Conservation (phyloP, 768 basidiomycete species). For the Mycena pura region DNA sequence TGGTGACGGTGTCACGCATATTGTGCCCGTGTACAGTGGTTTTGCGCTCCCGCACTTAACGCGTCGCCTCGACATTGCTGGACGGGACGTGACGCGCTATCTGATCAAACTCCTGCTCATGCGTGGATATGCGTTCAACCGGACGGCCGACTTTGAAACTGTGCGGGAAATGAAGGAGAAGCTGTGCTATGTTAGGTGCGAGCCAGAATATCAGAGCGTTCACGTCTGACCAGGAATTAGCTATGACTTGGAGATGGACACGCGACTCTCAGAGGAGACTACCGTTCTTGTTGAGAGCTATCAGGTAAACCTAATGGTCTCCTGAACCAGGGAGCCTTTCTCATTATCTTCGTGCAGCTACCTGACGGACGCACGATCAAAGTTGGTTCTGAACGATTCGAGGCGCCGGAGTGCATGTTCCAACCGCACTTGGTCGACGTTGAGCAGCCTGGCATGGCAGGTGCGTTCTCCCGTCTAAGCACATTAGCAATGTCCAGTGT, state of each 20-base stretch:
- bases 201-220: not conserved
- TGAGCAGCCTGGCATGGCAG: slow-evolving; percentile 96
- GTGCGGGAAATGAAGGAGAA: slow-evolving; percentile 99
- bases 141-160: slow-evolving; percentile 99
- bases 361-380: slow-evolving; percentile 97
- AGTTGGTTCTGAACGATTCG: slow-evolving; percentile 97
- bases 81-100: slow-evolving; percentile 97
- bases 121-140: slow-evolving; percentile 99
- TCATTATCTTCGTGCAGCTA: slow-evolving; percentile 55
- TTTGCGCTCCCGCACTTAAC: slow-evolving; percentile 96
- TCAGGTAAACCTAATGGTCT: slow-evolving; percentile 60
- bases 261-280: slow-evolving; percentile 92
- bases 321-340: slow-evolving; percentile 3
- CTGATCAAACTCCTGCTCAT: slow-evolving; percentile 99
- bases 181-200: slow-evolving; percentile 93
- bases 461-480: slow-evolving; percentile 47
- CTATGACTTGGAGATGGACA: slow-evolving; percentile 97
- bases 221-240: slow-evolving; percentile 44
- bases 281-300: slow-evolving; percentile 96
- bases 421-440: slow-evolving; percentile 97
- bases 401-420: slow-evolving; percentile 99
- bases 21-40: slow-evolving; percentile 98
- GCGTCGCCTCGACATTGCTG: slow-evolving; percentile 94
- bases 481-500: not conserved
- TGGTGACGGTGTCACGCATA: slow-evolving; percentile 98